phyloP scores from a whole-genome alignment of 306 rosid genomes.

The Citrullus amarus region DNA sequence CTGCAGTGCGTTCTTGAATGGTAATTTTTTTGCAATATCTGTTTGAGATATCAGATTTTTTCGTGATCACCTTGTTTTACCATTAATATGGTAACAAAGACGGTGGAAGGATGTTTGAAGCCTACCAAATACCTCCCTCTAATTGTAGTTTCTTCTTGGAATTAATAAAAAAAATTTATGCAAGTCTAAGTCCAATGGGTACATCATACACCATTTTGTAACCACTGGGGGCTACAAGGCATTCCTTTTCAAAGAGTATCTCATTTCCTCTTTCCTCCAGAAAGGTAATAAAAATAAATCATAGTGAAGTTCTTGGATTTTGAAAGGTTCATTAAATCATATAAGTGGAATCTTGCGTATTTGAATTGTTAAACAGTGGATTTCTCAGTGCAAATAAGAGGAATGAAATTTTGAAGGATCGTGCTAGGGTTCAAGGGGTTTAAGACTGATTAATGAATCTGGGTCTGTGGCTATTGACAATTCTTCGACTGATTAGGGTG shows the following conservation, averaged over 20 bases:
- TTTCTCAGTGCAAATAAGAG: not conserved
- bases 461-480: not conserved
- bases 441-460: not conserved
- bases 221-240: not conserved
- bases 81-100: not conserved
- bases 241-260: not conserved
- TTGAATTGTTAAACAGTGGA: not conserved
- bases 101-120: not conserved
- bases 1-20: slow-evolving; percentile 96
- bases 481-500: not conserved
- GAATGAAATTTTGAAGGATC: not conserved
- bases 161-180: too few relatives aligned
- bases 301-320: not conserved
- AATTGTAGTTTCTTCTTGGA: not conserved
- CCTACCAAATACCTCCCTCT: not conserved
- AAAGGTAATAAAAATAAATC: not conserved
- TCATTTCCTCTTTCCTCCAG: not conserved
- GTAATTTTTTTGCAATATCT: slow-evolving; percentile 22
- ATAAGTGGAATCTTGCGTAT: not conserved
- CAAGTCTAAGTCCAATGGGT: not conserved
- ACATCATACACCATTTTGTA: not conserved
- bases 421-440: not conserved
- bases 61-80: not conserved
- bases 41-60: not conserved
- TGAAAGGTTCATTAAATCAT: not conserved